Conservation (phyloP, 192 early-diverging fungal species). For the Phlyctochytrium bullatum region DNA sequence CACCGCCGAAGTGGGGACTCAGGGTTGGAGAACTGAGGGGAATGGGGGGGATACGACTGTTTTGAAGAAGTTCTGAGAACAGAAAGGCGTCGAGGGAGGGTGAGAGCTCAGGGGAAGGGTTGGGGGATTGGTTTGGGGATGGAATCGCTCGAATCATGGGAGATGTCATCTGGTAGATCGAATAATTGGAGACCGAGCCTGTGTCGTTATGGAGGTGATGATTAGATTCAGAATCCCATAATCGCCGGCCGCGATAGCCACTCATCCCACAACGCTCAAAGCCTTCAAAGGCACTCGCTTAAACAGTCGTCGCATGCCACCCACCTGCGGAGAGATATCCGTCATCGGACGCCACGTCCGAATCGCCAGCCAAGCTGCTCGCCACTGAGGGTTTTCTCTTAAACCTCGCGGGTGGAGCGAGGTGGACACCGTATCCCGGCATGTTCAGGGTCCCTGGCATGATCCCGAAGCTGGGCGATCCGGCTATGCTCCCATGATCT, state of each 20-base stretch:
- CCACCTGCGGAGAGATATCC: background rate
- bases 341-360: background rate
- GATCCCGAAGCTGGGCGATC: too few relatives aligned
- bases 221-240: too few relatives aligned
- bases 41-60: background rate
- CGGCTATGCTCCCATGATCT: too few relatives aligned
- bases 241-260: too few relatives aligned
- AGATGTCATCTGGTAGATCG: slow-evolving; percentile 20
- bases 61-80: background rate
- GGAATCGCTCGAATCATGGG: slow-evolving; percentile 29
- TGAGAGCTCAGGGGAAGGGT: slow-evolving; percentile 6
- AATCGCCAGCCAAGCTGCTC: background rate
- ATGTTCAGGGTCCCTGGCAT: too few relatives aligned
- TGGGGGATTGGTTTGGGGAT: slow-evolving; percentile 21
- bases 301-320: too few relatives aligned
- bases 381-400: background rate
- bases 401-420: background rate
- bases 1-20: too few relatives aligned
- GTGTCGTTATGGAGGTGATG: background rate
- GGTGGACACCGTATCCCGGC: background rate
- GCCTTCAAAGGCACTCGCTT: too few relatives aligned
- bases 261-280: too few relatives aligned
- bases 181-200: background rate
- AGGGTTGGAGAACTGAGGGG: too few relatives aligned
- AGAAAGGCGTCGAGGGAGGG: background rate